Conservation (phyloP, 2,329 filamentous ascomycete species). For the Coniochaeta sp. region DNA sequence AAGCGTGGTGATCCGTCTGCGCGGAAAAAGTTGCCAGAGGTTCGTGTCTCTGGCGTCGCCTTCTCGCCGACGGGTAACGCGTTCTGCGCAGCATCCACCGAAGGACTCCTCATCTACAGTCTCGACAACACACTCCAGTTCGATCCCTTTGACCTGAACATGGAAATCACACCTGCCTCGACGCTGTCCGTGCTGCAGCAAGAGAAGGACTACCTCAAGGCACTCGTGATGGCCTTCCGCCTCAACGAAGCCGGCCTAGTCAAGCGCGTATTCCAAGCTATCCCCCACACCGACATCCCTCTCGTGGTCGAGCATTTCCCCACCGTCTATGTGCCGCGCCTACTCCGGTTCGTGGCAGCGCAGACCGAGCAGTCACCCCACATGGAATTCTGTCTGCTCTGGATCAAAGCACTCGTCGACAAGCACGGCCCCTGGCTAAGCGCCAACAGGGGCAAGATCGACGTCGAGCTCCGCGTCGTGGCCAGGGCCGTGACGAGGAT, state of each 20-base stretch:
- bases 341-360: constrained; percentile 80
- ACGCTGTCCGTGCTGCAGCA: constrained; percentile 61
- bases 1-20: constrained; percentile 78
- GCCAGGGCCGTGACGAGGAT: constrained; percentile 74
- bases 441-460: constrained; percentile 69
- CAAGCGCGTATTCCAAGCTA: constrained; percentile 75
- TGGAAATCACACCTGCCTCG: constrained; percentile 83
- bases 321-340: constrained; percentile 73
- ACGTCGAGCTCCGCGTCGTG: constrained; percentile 76
- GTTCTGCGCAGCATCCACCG: constrained; percentile 92
- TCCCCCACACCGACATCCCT: constrained; percentile 66
- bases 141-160: constrained; percentile 92
- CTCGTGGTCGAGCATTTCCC: constrained; percentile 76
- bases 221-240: constrained; percentile 93
- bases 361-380: constrained; percentile 88
- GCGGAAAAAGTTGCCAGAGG: constrained; percentile 69
- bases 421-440: constrained; percentile 81
- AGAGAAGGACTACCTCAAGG: constrained; percentile 79
- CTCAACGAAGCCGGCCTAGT: constrained; percentile 81
- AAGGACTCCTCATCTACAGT: constrained; percentile 89
- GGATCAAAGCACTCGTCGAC: constrained; percentile 78
- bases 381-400: constrained; percentile 88
- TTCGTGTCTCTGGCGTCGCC: constrained; percentile 74
- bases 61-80: constrained; percentile 85
- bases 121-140: constrained; percentile 79